Evolutionary conservation across 2,329 filamentous ascomycete species (phyloP).

Genomic region (Dothideomycetes sp.): DNA sequence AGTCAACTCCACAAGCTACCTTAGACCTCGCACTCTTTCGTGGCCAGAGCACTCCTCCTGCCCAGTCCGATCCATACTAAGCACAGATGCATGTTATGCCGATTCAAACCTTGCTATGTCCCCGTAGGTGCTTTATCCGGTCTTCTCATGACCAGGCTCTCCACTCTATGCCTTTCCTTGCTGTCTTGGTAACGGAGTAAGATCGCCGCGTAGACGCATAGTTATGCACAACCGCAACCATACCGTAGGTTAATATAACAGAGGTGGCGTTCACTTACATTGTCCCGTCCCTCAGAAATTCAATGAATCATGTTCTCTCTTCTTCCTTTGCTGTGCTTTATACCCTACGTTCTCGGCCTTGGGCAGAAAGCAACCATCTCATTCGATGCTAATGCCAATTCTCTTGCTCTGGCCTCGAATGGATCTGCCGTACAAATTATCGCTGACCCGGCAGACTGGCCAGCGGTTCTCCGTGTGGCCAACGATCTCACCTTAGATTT

Average conservation of each 20-base stretch:
- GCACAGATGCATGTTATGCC: too few species aligned
- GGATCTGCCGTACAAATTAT: conserved; percentile 38
- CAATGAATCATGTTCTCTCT: conserved; percentile 2
- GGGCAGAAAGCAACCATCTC: conserved; percentile 41
- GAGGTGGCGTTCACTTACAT: not conserved
- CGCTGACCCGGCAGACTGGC: conserved; percentile 50
- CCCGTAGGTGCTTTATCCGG: not conserved
- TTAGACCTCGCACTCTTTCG: too few species aligned
- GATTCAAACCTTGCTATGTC: not conserved
- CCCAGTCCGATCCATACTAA: too few species aligned
- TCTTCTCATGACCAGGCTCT: not conserved
- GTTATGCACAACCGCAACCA: not conserved
- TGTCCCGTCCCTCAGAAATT: too few species aligned
- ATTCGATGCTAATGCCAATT: conserved; percentile 28
- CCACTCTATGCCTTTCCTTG: not conserved
- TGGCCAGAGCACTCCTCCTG: too few species aligned
- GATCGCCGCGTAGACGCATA: not conserved
- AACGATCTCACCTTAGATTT: conserved; percentile 59
- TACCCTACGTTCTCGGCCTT: conserved; percentile 22
- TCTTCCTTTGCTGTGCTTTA: conserved; percentile 3
- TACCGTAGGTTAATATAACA: not conserved
- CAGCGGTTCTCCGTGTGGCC: conserved; percentile 57
- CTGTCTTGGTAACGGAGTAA: not conserved
- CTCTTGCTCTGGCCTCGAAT: conserved; percentile 11
- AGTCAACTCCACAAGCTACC: too few species aligned